These are phyloP conservation scores for Leonotis leonurus DNA, from an alignment of 257 asterid species.

Conservation along the genomic window DNA sequence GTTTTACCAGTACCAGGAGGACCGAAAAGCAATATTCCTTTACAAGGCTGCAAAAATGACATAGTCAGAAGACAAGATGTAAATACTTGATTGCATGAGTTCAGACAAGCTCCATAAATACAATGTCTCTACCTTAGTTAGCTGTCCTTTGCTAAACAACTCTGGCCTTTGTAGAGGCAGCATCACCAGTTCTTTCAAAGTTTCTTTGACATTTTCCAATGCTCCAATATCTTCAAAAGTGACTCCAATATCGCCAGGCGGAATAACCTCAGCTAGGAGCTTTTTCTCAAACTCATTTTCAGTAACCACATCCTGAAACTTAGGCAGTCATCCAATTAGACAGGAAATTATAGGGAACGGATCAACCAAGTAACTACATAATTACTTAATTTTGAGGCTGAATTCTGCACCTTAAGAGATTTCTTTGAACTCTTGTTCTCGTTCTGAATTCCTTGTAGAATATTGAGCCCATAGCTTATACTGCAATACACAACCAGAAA, in stretches of 20 bases:
- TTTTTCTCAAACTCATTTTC: constrained; percentile 83
- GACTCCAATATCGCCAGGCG: constrained; percentile 83
- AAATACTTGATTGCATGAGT: constrained; percentile 3
- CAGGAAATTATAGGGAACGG: constrained; percentile 5
- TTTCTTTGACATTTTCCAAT: constrained; percentile 81
- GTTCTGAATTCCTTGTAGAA: constrained; percentile 62
- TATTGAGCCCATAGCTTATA: constrained; percentile 60
- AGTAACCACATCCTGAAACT: constrained; percentile 70
- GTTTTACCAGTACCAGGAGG: constrained; percentile 95
- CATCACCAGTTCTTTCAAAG: constrained; percentile 90
- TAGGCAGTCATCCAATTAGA: constrained; percentile 11
- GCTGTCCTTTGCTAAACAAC: constrained; percentile 80
- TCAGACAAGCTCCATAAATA: constrained; percentile 5
- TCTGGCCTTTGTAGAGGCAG: constrained; percentile 86
- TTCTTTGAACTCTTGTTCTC: constrained; percentile 68
- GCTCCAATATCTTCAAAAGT: constrained; percentile 88
- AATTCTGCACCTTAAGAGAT: constrained; percentile 56
- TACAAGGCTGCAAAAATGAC: constrained; percentile 65
- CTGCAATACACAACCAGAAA: constrained; percentile 34
- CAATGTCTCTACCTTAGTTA: constrained; percentile 53
- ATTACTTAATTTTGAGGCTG: constrained; percentile 1
- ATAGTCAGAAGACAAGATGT: constrained; percentile 15
- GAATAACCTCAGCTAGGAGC: constrained; percentile 78
- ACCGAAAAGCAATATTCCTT: constrained; percentile 90
- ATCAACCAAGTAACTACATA: constrained; percentile 8